Evolutionary conservation across 805 yeast genomes (phyloP).

Genomic region (Brettanomyces sp.): DNA sequence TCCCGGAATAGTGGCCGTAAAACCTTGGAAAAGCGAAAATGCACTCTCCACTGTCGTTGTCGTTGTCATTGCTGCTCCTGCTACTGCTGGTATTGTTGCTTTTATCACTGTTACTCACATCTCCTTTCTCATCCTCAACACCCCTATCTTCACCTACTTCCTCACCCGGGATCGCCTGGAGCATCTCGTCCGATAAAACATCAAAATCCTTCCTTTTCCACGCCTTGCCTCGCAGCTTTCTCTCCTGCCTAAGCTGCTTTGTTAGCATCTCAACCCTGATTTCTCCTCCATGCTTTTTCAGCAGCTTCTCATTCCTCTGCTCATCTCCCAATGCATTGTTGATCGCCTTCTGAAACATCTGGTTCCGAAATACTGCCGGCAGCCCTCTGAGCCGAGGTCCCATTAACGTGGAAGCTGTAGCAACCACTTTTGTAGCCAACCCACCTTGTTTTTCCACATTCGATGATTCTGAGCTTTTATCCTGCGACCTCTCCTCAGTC

Average conservation of each 20-base stretch:
- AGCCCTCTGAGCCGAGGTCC: slow-evolving; percentile 8
- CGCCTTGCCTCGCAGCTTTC: slow-evolving; percentile 4
- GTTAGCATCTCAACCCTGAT: slow-evolving; percentile 5
- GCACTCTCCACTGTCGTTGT: slow-evolving; percentile 4
- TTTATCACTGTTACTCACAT: background rate
- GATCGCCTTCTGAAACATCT: slow-evolving; percentile 35
- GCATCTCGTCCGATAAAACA: slow-evolving; percentile 51
- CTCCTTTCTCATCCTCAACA: background rate
- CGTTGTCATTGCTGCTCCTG: background rate
- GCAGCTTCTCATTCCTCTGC: slow-evolving; percentile 11
- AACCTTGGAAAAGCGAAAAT: slow-evolving; percentile 62
- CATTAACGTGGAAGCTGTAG: slow-evolving; percentile 47
- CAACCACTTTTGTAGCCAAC: slow-evolving; percentile 23
- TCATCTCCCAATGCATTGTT: slow-evolving; percentile 31
- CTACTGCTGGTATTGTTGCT: background rate
- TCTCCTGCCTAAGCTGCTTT: slow-evolving; percentile 3
- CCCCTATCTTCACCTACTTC: background rate
- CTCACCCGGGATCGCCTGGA: slow-evolving; percentile 39
- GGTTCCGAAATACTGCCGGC: slow-evolving; percentile 14
- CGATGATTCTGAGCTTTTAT: too few species aligned
- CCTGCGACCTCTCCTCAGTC: background rate
- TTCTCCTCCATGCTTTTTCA: slow-evolving; percentile 11
- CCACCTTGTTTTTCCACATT: background rate
- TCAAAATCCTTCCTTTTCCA: slow-evolving; percentile 32
- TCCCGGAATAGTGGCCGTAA: slow-evolving; percentile 48